These are phyloP conservation scores for Bipolaris oryzae DNA, from an alignment of 2,329 filamentous ascomycete species.

Conservation along the genomic window DNA sequence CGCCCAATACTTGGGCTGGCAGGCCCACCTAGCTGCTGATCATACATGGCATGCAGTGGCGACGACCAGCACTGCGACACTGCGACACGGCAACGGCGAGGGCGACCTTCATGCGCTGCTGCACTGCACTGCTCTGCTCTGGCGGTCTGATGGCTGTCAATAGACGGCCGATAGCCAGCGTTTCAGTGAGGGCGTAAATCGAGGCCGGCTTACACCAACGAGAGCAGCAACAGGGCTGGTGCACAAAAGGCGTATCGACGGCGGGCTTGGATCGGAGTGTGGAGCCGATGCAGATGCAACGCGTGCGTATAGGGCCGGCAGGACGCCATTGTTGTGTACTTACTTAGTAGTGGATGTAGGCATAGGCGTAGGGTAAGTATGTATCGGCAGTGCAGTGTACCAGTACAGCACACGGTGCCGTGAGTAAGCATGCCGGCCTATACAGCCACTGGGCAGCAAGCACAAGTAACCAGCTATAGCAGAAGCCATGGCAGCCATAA, in stretches of 20 bases:
- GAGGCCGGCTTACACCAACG: neutral
- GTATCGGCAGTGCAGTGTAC: too few relatives aligned
- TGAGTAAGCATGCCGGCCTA: too few relatives aligned
- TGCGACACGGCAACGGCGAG: too few relatives aligned
- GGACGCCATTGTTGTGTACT: neutral
- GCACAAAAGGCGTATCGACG: too few relatives aligned
- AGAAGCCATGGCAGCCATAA: too few relatives aligned
- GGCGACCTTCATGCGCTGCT: too few relatives aligned
- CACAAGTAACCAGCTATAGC: neutral
- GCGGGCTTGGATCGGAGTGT: conserved; percentile 6
- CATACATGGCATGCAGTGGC: conserved; percentile 14
- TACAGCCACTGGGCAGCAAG: conserved; percentile 4
- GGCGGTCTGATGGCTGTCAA: neutral
- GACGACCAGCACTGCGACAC: conserved; percentile 5
- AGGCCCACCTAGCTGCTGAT: conserved; percentile 29
- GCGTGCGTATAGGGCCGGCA: neutral
- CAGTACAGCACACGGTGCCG: too few relatives aligned
- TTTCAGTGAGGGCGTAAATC: conserved; percentile 23
- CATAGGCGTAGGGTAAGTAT: too few relatives aligned
- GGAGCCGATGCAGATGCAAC: conserved; percentile 11
- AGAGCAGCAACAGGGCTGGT: neutral
- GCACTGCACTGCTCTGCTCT: too few relatives aligned
- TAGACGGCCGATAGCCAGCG: conserved; percentile 19
- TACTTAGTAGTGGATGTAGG: neutral
- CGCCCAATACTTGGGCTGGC: neutral